Evolutionary conservation across 2,329 filamentous ascomycete species (phyloP).

Genomic region (Neofusicoccum parvum): DNA sequence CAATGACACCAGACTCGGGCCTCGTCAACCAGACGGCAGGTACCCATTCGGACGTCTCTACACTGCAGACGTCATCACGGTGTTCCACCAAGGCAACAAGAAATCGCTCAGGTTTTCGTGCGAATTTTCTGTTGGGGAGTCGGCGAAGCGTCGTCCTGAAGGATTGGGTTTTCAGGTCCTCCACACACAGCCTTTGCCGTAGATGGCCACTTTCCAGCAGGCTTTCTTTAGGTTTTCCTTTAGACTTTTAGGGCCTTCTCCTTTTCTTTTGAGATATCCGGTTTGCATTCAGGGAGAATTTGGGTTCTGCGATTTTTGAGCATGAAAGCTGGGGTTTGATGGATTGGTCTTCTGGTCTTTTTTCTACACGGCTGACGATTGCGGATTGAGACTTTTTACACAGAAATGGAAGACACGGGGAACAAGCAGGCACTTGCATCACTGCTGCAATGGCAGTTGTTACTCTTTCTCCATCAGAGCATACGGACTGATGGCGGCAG

Average conservation of each 20-base stretch:
- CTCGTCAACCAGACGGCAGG: constrained; percentile 54
- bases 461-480: background rate
- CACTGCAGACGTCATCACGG: constrained; percentile 73
- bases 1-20: constrained; percentile 69
- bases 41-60: constrained; percentile 68
- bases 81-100: constrained; percentile 60
- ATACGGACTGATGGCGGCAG: background rate
- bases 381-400: background rate
- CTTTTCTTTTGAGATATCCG: background rate
- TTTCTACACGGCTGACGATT: background rate
- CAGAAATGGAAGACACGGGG: background rate
- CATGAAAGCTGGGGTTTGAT: background rate
- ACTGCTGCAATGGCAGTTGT: background rate
- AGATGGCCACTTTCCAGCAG: background rate
- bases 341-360: background rate
- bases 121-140: constrained; percentile 46
- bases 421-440: background rate
- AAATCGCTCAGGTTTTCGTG: constrained; percentile 45
- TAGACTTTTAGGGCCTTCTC: background rate
- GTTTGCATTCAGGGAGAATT: background rate
- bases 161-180: background rate
- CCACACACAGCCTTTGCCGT: background rate
- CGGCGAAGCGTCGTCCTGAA: constrained; percentile 24
- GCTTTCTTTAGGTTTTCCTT: background rate
- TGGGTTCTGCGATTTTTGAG: background rate